phyloP scores from a whole-genome alignment of 2,329 filamentous ascomycete genomes.

The Pestalotiopsis sp. region DNA sequence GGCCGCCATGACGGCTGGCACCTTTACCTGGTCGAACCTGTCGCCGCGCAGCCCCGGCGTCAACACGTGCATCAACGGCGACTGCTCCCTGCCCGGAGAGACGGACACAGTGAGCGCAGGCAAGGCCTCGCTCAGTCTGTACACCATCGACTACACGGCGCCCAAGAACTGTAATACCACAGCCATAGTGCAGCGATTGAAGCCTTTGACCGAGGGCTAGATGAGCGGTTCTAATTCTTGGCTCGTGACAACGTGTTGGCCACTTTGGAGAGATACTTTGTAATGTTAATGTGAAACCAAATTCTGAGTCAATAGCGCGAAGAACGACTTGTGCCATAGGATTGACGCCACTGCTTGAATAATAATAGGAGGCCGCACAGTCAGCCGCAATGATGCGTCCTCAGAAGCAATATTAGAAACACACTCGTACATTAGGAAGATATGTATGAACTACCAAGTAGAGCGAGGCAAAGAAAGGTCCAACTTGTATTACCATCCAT shows the following conservation, averaged over 20 bases:
- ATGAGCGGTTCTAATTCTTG: neutral
- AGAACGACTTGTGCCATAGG: too few species aligned
- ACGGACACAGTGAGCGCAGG: conserved; percentile 33
- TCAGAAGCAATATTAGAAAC: neutral
- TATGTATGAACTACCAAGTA: neutral
- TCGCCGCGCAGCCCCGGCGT: conserved; percentile 40
- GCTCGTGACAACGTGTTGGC: neutral
- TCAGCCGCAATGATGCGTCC: neutral
- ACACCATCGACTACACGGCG: conserved; percentile 8
- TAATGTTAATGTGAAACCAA: neutral
- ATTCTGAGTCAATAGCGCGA: neutral
- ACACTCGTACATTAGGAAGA: neutral
- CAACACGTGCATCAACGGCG: conserved; percentile 53
- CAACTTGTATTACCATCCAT: neutral
- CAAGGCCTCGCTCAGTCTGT: conserved; percentile 7
- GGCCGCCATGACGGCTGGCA: conserved; percentile 42
- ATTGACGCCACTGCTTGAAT: too few species aligned
- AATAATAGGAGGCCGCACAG: too few species aligned
- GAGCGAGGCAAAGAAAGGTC: neutral
- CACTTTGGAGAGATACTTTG: neutral
- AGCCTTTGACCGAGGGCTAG: neutral
- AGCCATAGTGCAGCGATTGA: conserved; percentile 1
- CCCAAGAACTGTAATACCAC: conserved; percentile 8
- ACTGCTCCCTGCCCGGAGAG: conserved; percentile 53
- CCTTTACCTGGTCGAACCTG: conserved; percentile 45